These are phyloP conservation scores for Daedaleopsis sinensis DNA, from an alignment of 768 basidiomycete genomes.

Conservation along the genomic window DNA sequence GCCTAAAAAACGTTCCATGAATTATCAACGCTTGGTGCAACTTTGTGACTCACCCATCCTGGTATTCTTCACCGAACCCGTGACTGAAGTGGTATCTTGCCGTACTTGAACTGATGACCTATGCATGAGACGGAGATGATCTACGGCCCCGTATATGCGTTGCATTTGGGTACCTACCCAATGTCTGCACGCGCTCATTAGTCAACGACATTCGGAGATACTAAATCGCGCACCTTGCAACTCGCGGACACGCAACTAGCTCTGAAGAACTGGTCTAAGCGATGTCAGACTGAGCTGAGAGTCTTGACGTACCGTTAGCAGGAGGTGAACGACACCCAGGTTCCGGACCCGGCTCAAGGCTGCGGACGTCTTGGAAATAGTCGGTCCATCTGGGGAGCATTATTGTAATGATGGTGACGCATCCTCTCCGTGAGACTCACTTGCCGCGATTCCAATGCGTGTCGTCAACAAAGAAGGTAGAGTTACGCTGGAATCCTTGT, in stretches of 20 bases:
- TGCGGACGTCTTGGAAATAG: conserved; percentile 59
- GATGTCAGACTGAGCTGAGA: not conserved
- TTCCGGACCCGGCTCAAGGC: conserved; percentile 62
- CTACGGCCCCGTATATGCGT: not conserved
- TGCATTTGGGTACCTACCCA: conserved; percentile 48
- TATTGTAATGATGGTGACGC: not conserved
- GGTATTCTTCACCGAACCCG: conserved; percentile 56
- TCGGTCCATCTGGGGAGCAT: conserved; percentile 57
- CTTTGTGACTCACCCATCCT: conserved; percentile 57
- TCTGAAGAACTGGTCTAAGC: conserved; percentile 41
- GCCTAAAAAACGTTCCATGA: conserved; percentile 38
- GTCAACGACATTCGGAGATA: conserved; percentile 10
- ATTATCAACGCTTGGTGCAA: not conserved
- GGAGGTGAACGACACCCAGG: conserved; percentile 65
- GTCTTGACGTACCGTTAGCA: conserved; percentile 52
- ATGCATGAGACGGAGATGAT: not conserved
- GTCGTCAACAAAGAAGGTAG: conserved; percentile 72
- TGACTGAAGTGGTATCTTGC: conserved; percentile 67
- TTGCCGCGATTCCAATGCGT: conserved; percentile 75
- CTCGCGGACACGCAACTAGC: conserved; percentile 72
- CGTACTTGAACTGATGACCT: conserved; percentile 68
- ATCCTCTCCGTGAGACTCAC: conserved; percentile 38
- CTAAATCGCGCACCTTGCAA: conserved; percentile 50
- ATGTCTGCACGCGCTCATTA: conserved; percentile 45
- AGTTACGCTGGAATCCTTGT: conserved; percentile 47